These are phyloP conservation scores for Aphanomyces invadans DNA, from an alignment of 352 stramenopile species.

Conservation along the genomic window DNA sequence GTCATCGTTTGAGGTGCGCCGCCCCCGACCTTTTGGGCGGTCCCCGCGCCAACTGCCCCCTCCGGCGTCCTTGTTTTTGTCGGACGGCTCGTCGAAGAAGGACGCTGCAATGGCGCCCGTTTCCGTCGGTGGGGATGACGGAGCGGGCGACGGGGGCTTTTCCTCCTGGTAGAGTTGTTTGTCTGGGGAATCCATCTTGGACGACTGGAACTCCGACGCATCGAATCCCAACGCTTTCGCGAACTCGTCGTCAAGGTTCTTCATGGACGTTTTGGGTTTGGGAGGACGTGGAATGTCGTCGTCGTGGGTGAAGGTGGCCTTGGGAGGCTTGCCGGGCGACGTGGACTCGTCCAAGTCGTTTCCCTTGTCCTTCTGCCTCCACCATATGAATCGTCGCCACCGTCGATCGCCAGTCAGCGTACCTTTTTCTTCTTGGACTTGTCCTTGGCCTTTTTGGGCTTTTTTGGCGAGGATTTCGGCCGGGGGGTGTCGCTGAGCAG, in stretches of 20 bases:
- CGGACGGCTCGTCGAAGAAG: conserved; percentile 9
- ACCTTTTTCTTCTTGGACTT: conserved; percentile 25
- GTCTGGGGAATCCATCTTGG: not conserved
- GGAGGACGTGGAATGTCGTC: not conserved
- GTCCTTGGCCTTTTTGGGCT: conserved; percentile 13
- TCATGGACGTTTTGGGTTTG: conserved; percentile 16
- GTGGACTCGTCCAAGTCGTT: not conserved
- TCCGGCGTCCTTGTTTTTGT: not conserved
- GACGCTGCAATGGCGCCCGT: not conserved
- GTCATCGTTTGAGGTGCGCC: no score
- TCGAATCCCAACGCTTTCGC: conserved; percentile 22
- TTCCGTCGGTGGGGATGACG: not conserved
- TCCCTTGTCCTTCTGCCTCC: conserved; percentile 12
- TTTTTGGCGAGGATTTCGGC: not conserved
- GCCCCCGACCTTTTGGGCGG: no score
- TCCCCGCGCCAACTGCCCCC: no score
- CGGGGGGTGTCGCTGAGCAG: conserved; percentile 16
- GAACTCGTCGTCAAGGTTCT: conserved; percentile 23
- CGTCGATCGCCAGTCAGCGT: not conserved
- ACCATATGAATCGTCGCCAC: not conserved
- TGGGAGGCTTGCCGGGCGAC: not conserved
- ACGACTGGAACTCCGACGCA: conserved; percentile 20
- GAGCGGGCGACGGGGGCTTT: not conserved
- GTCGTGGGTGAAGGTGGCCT: not conserved
- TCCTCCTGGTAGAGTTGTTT: not conserved